phyloP scores from a whole-genome alignment of 495 filamentous ascomycete species.

The Amniculicola lignicola region DNA sequence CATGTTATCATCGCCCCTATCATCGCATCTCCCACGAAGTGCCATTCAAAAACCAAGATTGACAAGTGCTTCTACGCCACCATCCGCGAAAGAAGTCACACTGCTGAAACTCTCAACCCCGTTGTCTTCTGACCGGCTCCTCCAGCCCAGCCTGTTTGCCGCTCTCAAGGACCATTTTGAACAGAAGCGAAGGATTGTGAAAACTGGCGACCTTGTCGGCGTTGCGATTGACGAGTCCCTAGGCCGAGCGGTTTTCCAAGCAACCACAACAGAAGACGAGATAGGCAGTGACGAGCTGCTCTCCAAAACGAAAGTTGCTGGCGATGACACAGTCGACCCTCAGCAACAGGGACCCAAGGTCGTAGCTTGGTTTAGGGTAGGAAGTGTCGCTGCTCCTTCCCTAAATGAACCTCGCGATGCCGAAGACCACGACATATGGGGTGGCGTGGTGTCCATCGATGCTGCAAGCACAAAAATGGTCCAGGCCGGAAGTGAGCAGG shows the following conservation, averaged over 20 bases:
- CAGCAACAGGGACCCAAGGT: conserved; percentile 49
- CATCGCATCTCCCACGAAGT: conserved; percentile 15
- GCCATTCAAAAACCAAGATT: conserved; percentile 28
- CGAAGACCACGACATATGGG: conserved; percentile 68
- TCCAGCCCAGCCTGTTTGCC: conserved; percentile 78
- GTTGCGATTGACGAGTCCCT: conserved; percentile 81
- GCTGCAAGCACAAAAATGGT: conserved; percentile 80
- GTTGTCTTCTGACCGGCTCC: conserved; percentile 73
- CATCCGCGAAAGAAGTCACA: conserved; percentile 84
- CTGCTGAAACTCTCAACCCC: conserved; percentile 88
- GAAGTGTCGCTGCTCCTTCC: conserved; percentile 63
- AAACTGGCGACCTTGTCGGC: conserved; percentile 79
- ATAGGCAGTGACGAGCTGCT: conserved; percentile 36
- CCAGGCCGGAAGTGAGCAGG: conserved; percentile 77
- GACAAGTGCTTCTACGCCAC: conserved; percentile 59
- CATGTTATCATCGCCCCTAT: conserved; percentile 28
- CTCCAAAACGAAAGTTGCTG: conserved; percentile 3
- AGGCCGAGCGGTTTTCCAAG: conserved; percentile 69
- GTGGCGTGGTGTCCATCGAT: conserved; percentile 77
- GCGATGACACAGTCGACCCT: background rate
- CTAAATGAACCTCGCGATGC: conserved; percentile 48
- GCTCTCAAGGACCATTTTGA: conserved; percentile 86
- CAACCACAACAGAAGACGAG: conserved; percentile 41
- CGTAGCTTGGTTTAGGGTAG: conserved; percentile 87
- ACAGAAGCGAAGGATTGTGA: conserved; percentile 69